phyloP scores from a whole-genome alignment of 768 basidiomycete species.

The Paxillus rubicundulus region DNA sequence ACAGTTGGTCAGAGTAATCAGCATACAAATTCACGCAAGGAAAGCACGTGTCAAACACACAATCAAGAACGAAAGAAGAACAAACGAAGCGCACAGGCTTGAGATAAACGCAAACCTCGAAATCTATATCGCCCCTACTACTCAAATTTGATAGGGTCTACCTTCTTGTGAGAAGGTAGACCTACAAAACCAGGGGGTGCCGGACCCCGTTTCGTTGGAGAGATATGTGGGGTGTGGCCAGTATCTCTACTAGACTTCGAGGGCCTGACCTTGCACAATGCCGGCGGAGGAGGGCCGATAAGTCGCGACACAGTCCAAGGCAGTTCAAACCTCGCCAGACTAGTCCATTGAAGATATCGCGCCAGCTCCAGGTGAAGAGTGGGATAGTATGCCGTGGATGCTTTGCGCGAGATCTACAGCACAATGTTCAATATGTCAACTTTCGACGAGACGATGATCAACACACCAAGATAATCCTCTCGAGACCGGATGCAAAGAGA shows the following conservation, averaged over 20 bases:
- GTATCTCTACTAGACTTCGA: conserved; percentile 15
- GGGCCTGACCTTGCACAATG: conserved; percentile 45
- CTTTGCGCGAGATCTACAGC: conserved; percentile 85
- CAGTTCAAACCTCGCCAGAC: conserved; percentile 66
- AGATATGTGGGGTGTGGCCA: conserved; percentile 15
- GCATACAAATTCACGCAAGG: conserved; percentile 5
- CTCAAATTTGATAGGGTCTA: conserved; percentile 45
- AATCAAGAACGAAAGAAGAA: conserved; percentile 5
- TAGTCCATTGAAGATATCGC: conserved; percentile 73
- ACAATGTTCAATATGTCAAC: background rate
- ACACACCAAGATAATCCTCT: conserved; percentile 83
- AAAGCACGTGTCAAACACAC: conserved; percentile 5
- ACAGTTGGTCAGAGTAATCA: conserved; percentile 11
- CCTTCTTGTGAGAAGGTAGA: conserved; percentile 42
- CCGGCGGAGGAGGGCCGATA: conserved; percentile 72
- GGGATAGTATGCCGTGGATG: conserved; percentile 92
- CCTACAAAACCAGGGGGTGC: conserved; percentile 15
- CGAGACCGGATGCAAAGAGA: conserved; percentile 87
- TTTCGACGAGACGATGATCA: background rate
- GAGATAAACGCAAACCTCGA: background rate
- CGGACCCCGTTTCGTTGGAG: conserved; percentile 25
- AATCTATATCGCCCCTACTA: conserved; percentile 13
- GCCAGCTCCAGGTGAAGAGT: conserved; percentile 91
- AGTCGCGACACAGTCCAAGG: conserved; percentile 81
- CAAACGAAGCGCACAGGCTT: background rate